Evolutionary conservation across 169 alveolate species (phyloP).

Genomic region (Cryptosporidium felis): DNA sequence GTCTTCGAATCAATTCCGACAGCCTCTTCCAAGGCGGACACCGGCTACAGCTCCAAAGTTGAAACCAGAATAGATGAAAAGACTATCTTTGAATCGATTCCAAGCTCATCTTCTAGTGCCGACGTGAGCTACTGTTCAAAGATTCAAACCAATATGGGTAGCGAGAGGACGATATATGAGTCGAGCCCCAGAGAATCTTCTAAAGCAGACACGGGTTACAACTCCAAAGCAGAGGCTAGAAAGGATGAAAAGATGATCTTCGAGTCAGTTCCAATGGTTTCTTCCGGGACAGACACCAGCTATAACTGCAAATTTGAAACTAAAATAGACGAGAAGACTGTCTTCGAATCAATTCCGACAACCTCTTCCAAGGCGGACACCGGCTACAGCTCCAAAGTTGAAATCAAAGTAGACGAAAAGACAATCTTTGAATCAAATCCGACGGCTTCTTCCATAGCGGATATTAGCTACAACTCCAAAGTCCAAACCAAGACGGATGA

Average conservation of each 20-base stretch:
- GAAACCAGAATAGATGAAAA: not conserved
- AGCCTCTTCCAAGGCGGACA: not conserved
- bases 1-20: constrained; percentile 15
- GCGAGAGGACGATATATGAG: constrained; percentile 13
- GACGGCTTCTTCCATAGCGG: not conserved
- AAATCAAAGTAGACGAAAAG: not conserved
- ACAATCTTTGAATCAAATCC: constrained; percentile 28
- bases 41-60: not conserved
- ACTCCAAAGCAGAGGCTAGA: not conserved
- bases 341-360: constrained; percentile 2
- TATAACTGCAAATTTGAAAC: not conserved
- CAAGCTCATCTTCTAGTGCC: not conserved
- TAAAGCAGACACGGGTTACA: constrained; percentile 19
- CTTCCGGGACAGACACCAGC: constrained; percentile 1
- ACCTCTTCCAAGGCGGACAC: not conserved
- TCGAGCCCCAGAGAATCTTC: constrained; percentile 1
- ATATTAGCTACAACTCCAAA: not conserved
- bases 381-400: not conserved
- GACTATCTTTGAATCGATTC: constrained; percentile 22
- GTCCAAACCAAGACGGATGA: not conserved
- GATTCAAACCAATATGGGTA: not conserved
- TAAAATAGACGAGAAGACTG: not conserved
- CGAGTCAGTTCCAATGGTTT: constrained; percentile 7
- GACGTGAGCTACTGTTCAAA: constrained; percentile 16
- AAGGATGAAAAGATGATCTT: constrained; percentile 7